Percentiles rank a stretch among this genome's conserved stretches.
Evolutionary conservation across 2,329 filamentous ascomycete species (phyloP).

Genomic region (Colletotrichum filicis): DNA sequence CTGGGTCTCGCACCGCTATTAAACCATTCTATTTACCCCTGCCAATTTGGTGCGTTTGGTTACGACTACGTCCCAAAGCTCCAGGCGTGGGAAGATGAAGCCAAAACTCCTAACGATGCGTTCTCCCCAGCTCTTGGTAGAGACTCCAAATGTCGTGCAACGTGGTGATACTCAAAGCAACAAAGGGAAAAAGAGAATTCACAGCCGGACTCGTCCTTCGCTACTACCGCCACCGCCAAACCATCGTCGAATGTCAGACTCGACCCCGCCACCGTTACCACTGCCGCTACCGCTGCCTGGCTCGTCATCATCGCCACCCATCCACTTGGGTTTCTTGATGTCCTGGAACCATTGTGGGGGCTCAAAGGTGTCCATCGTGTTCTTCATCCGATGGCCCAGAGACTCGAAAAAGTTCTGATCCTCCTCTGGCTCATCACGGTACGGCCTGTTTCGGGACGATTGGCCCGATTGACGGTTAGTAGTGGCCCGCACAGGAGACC

Average conservation of each 20-base stretch:
- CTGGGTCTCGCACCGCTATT: conserved; percentile 4
- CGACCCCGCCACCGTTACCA: conserved; percentile 8
- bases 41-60: conserved; percentile 4
- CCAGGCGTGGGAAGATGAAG: conserved; percentile 26
- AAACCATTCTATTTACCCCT: conserved; percentile 20
- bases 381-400: conserved; percentile 86
- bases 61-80: conserved; percentile 1
- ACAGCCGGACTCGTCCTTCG: conserved; percentile 44
- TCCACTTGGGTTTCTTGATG: conserved; percentile 85
- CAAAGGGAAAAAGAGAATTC: conserved; percentile 4
- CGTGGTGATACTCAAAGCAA: conserved; percentile 13
- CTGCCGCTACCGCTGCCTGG: conserved; percentile 41
- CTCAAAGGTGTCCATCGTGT: conserved; percentile 88
- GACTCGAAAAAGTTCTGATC: conserved; percentile 87
- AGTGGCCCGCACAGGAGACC: conserved; percentile 57
- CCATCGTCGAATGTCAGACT: conserved; percentile 65
- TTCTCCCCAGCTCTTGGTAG: conserved; percentile 38
- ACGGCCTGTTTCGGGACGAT: conserved; percentile 34
- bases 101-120: conserved; percentile 35
- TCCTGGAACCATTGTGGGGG: conserved; percentile 86
- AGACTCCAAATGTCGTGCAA: conserved; percentile 27
- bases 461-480: conserved; percentile 43
- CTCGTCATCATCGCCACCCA: conserved; percentile 68
- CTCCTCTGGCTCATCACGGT: conserved; percentile 67
- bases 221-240: conserved; percentile 56